phyloP scores from a whole-genome alignment of 176 grass and related monocot species.

The Triticum turgidum region DNA sequence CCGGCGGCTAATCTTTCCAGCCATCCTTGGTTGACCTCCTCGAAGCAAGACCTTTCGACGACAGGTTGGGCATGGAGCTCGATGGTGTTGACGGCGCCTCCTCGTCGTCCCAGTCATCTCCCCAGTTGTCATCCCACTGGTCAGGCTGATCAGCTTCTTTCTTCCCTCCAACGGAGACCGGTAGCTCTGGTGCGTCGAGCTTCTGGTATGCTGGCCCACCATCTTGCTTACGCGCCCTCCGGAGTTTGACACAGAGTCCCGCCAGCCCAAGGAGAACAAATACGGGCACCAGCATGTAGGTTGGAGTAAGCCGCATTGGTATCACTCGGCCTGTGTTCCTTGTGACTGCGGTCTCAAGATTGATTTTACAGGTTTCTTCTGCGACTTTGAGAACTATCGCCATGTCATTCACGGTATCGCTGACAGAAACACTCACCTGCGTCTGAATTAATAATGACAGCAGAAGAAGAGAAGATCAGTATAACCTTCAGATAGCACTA shows the following conservation, averaged over 20 bases:
- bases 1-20: conserved; percentile 70
- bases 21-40: conserved; percentile 77
- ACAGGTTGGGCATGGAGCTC: conserved; percentile 57
- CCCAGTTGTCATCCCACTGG: conserved; percentile 81
- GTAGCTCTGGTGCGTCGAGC: conserved; percentile 44
- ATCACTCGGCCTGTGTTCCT: conserved; percentile 35
- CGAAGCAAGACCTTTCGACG: conserved; percentile 78
- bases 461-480: conserved; percentile 19
- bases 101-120: conserved; percentile 83
- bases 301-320: conserved; percentile 35
- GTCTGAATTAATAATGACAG: conserved; percentile 20
- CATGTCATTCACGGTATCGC: conserved; percentile 36
- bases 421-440: conserved; percentile 61
- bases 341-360: conserved; percentile 43
- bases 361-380: conserved; percentile 61
- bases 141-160: conserved; percentile 52
- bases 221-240: conserved; percentile 24
- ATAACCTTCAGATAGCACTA: background rate
- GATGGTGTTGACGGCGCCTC: conserved; percentile 77
- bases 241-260: conserved; percentile 54
- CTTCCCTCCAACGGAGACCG: conserved; percentile 61
- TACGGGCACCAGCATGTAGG: conserved; percentile 43
- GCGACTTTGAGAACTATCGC: conserved; percentile 50
- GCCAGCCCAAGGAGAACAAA: conserved; percentile 42
- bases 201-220: conserved; percentile 44